A percentile compares a stretch with the other conserved stretches of the same genome.
Evolutionary conservation across 495 filamentous ascomycete genomes (phyloP).

Genomic region (Tuber borchii): DNA sequence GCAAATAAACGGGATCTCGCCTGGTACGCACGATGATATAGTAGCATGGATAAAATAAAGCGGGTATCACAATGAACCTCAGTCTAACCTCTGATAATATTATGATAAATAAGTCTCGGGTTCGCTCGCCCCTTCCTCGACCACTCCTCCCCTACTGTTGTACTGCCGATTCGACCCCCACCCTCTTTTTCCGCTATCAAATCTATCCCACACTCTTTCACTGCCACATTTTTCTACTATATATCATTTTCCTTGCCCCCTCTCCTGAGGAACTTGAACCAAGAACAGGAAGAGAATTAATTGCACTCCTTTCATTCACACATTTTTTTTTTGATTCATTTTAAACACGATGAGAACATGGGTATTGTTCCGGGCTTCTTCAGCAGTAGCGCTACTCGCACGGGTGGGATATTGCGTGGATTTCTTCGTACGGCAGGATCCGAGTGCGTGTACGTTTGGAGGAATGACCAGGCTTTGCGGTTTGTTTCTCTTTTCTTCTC

Average conservation of each 20-base stretch:
- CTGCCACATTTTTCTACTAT: not conserved
- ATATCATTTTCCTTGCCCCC: not conserved
- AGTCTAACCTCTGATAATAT: not conserved
- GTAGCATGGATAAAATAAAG: not conserved
- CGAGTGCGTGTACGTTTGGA: not conserved
- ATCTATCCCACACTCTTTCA: not conserved
- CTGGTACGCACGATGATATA: not conserved
- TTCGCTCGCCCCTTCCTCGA: not conserved
- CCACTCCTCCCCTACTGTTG: not conserved
- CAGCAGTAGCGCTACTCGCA: not conserved
- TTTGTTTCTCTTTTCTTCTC: not conserved
- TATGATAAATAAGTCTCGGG: not conserved
- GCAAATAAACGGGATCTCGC: not conserved
- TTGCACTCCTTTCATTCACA: not conserved
- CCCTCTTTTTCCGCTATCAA: not conserved
- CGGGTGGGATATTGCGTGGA: not conserved
- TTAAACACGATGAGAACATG: not conserved
- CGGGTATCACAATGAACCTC: not conserved
- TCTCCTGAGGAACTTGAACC: not conserved
- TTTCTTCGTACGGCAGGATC: not conserved
- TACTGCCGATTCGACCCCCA: not conserved
- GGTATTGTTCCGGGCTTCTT: not conserved
- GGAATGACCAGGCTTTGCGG: not conserved
- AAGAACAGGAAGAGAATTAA: not conserved
- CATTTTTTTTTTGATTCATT: not conserved